Evolutionary conservation across 2,329 filamentous ascomycete species (phyloP), one percentile per base, ranked within the genome.

Genomic region (Aquanectria penicillioides): DNA sequence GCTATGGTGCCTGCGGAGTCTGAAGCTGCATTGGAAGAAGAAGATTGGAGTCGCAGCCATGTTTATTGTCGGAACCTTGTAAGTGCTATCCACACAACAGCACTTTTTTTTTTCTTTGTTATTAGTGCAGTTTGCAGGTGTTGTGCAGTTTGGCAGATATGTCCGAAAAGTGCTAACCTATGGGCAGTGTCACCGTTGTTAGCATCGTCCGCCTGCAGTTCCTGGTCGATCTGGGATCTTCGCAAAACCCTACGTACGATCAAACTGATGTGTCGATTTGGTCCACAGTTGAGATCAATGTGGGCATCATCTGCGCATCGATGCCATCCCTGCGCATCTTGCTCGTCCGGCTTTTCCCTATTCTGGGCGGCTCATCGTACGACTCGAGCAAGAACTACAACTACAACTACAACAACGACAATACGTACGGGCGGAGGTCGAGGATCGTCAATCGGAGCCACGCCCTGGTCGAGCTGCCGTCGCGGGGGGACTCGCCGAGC

Each of bases 31-130:
- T 12, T 75, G 71, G 64, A 76, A 75, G 64, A 80, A 80, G 68
- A 83, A 81, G 66, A 59, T 79, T n/a, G 74, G 75, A 3, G 73
- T 81, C 1, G 66, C 70, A 1, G 63, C 78, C 28, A 81, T 82
- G 76, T 81, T 83, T 48, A 68, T 73, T 5, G 73, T 81, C 2
- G 80, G 80, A 40, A 71, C 75, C 2, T 77, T 77, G 74, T 76
- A 49, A 69, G 75, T 64, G 2, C n/a, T n/a, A n/a, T n/a, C n/a
- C n/a, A n/a, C n/a, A n/a, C n/a, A n/a, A n/a, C n/a, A n/a, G n/a
- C n/a, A n/a, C n/a, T n/a, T n/a, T n/a, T n/a, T n/a, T n/a, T n/a
- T n/a, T n/a, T n/a, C n/a, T n/a, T n/a, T n/a, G n/a, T n/a, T n/a
- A n/a, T n/a, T n/a, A n/a, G n/a, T n/a, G n/a, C n/a, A n/a, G n/a